These are phyloP conservation scores for Cydonia oblonga DNA, from an alignment of 331 rosid species.

Conservation along the genomic window DNA sequence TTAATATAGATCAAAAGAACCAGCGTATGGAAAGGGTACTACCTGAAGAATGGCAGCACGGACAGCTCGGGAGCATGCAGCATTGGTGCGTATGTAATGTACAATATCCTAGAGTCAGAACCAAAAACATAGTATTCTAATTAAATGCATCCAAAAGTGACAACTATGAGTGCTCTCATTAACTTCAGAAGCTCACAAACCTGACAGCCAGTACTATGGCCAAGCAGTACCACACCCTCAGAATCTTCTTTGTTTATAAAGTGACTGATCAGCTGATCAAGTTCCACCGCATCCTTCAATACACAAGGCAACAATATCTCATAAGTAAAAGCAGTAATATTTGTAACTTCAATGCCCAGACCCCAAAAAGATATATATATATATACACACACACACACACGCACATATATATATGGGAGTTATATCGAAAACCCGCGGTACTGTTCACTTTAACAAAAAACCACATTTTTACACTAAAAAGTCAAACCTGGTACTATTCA, in stretches of 20 bases:
- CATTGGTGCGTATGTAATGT: slow-evolving; percentile 78
- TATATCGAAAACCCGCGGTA: no score
- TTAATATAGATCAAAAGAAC: not conserved
- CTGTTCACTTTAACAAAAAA: no score
- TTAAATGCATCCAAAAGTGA: not conserved
- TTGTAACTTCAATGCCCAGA: not conserved
- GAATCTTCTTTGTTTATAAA: slow-evolving; percentile 97
- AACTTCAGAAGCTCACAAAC: slow-evolving; percentile 33
- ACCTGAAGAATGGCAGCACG: slow-evolving; percentile 99
- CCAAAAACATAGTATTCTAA: slow-evolving; percentile 14
- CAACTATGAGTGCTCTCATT: not conserved
- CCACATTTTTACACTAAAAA: no score
- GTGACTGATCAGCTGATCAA: slow-evolving; percentile 83
- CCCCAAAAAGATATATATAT: not conserved
- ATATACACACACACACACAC: no score
- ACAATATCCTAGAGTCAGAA: slow-evolving; percentile 67
- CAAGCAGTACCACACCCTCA: slow-evolving; percentile 93
- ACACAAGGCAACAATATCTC: slow-evolving; percentile 9
- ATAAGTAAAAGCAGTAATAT: not conserved
- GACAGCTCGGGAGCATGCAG: slow-evolving; percentile 94
- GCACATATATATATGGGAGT: not conserved
- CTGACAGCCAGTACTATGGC: slow-evolving; percentile 99
- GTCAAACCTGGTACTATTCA: no score
- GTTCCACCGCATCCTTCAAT: slow-evolving; percentile 79
- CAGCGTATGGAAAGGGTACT: slow-evolving; percentile 9